A percentile compares a stretch with the other conserved stretches of the same genome.
Conservation (phyloP, 2,329 filamentous ascomycete genomes). For the Bipolaris gigantea region DNA sequence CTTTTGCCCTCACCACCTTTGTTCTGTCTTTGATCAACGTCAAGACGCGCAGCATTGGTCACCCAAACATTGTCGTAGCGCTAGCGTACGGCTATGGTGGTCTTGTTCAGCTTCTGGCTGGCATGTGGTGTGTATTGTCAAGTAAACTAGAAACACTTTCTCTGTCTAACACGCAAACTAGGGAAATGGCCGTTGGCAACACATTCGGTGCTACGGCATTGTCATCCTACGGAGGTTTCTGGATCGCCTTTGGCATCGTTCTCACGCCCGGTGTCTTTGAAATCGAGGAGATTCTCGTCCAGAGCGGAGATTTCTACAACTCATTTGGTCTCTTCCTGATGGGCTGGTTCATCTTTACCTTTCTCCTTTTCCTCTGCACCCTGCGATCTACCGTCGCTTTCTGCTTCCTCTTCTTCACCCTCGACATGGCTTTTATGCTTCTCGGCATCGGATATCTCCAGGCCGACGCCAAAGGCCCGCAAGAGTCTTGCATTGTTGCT, state of each 20-base stretch:
- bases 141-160: not conserved
- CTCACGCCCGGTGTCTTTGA: conserved; percentile 56
- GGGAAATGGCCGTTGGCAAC: conserved; percentile 62
- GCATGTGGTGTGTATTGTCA: conserved; percentile 57
- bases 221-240: conserved; percentile 64
- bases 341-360: conserved; percentile 63
- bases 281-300: conserved; percentile 44
- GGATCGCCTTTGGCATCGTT: conserved; percentile 63
- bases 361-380: conserved; percentile 58
- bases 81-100: conserved; percentile 55
- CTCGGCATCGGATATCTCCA: conserved; percentile 59
- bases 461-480: conserved; percentile 45
- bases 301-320: conserved; percentile 51
- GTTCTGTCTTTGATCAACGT: conserved; percentile 57
- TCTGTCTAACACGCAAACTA: conserved; percentile 21
- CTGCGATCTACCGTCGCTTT: conserved; percentile 63
- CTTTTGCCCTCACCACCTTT: conserved; percentile 68
- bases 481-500: conserved; percentile 52
- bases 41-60: conserved; percentile 46
- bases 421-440: conserved; percentile 61
- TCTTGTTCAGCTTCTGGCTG: conserved; percentile 55
- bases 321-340: conserved; percentile 62
- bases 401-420: conserved; percentile 60
- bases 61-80: conserved; percentile 53
- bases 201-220: conserved; percentile 65